A percentile compares a stretch with the other conserved stretches of the same genome.
phyloP scores from a whole-genome alignment of 257 asterid genomes.

The Plantago ovata region DNA sequence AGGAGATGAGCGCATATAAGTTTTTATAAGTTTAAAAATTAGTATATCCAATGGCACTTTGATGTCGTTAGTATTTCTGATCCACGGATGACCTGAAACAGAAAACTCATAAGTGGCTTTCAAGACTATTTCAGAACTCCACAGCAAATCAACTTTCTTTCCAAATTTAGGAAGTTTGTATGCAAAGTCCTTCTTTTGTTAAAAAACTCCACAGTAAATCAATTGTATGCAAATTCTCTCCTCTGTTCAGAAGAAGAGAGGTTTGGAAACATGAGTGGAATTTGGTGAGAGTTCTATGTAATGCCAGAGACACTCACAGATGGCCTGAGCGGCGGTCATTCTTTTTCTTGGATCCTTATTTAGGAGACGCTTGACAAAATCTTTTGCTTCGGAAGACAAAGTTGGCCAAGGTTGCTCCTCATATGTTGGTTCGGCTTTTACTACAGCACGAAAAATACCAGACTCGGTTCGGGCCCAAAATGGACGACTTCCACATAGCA shows the following conservation, averaged over 20 bases:
- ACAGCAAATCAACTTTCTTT: too few relatives aligned
- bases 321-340: constrained; percentile 95
- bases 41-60: constrained; percentile 75
- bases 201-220: neutral
- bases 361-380: constrained; percentile 71
- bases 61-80: constrained; percentile 43
- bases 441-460: constrained; percentile 83
- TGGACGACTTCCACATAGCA: constrained; percentile 87
- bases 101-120: constrained; percentile 15
- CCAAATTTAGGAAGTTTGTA: too few relatives aligned
- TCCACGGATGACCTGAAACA: constrained; percentile 94
- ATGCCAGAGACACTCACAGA: constrained; percentile 45
- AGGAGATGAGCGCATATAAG: constrained; percentile 88
- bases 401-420: constrained; percentile 93
- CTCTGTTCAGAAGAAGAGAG: too few relatives aligned
- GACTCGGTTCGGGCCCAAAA: constrained; percentile 98
- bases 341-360: constrained; percentile 89
- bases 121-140: neutral
- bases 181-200: too few relatives aligned
- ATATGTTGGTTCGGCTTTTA: constrained; percentile 84
- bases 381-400: constrained; percentile 75
- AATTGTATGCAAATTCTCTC: neutral
- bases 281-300: neutral
- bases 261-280: neutral
- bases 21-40: constrained; percentile 77